Base-by-base conservation (phyloP, 2,329 filamentous ascomycete genomes). In the Rhinocladiella similis region DNA sequence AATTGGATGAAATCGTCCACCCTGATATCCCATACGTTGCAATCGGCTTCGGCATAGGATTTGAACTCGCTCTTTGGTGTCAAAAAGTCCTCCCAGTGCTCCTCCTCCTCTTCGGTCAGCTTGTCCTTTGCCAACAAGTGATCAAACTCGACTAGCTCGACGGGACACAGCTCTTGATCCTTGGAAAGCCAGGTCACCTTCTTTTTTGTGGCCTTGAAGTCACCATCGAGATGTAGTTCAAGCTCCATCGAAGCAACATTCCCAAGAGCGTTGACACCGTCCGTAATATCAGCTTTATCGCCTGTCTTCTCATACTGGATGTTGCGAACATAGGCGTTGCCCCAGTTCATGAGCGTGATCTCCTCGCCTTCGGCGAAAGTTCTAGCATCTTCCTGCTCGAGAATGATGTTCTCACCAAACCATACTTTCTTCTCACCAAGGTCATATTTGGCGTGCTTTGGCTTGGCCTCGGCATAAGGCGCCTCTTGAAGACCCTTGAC, bases 91-190 rank as follows among this genome's bases (percentile, higher is more conserved):
- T 93, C 89, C 62, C 62, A 67, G 20, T 92, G 78, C 48, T 87
- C 81, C 68, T 95, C 90, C 1, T 91, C 87, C 69, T 91, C 87
- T 53, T 65, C 63, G 72, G 91, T 89, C 25, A 97, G 81, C 70
- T 94, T 92, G 71, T 97, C 93, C 81, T 97, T 97, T 58, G 88
- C 95, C 69, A 97, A 88, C 47, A 97, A 82, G 76, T 95, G 93
- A 75, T 96, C 93, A 71, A 97, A 97, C 65, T 97, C 91, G 75
- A 92, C 93, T 10, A 96, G 82, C 73, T 96, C 90, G 19, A 94
- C 86, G 6, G 87, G 85, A 7, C 92, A 79, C 0, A 93, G 81
- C 60, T 86, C 82, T 74, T 91, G 87, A 46, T 83, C 83, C 63
- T 87, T 82, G 2, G 89, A 87, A 25, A 96, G 79, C 91, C 91